Percentiles rank a stretch among this genome's conserved stretches.
Evolutionary conservation across 495 filamentous ascomycete species (phyloP).

Genomic region (Parachaetomium inaequale): DNA sequence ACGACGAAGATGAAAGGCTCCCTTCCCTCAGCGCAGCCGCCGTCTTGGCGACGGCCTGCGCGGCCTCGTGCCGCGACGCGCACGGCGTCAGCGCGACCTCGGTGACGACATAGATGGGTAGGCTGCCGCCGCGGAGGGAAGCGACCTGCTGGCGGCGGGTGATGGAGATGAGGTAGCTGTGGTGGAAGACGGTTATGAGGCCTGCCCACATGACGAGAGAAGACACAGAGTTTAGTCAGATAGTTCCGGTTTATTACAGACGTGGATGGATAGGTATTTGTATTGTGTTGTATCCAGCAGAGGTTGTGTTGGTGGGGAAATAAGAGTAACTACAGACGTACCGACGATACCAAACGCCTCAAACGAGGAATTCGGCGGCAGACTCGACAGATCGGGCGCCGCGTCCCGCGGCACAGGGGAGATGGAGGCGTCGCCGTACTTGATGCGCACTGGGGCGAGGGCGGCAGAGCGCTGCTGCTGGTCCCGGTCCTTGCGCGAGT

Average conservation of each 20-base stretch:
- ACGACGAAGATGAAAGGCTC: neutral
- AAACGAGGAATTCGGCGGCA: slow-evolving; percentile 45
- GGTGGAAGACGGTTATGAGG: slow-evolving; percentile 64
- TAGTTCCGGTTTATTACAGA: neutral
- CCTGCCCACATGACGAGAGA: slow-evolving; percentile 47
- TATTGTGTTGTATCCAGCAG: slow-evolving; percentile 7
- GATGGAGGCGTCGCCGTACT: slow-evolving; percentile 65
- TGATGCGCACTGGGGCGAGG: slow-evolving; percentile 58
- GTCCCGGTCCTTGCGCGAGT: slow-evolving; percentile 32
- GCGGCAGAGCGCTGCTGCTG: slow-evolving; percentile 44
- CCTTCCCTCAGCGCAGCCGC: slow-evolving; percentile 41
- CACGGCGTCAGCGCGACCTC: slow-evolving; percentile 86
- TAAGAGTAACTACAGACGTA: too few species aligned
- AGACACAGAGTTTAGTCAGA: neutral
- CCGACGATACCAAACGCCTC: slow-evolving; percentile 86
- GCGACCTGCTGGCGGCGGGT: slow-evolving; percentile 83
- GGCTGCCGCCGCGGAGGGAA: slow-evolving; percentile 71
- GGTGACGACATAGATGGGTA: slow-evolving; percentile 77
- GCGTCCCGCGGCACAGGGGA: slow-evolving; percentile 36
- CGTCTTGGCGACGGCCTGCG: slow-evolving; percentile 63
- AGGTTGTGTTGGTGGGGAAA: neutral
- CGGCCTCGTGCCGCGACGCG: slow-evolving; percentile 68
- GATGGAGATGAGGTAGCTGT: slow-evolving; percentile 79
- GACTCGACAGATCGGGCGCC: slow-evolving; percentile 26
- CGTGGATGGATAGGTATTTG: neutral